Base-by-base conservation (phyloP, 2,329 filamentous ascomycete species). In the Keithomyces neogunnii region DNA sequence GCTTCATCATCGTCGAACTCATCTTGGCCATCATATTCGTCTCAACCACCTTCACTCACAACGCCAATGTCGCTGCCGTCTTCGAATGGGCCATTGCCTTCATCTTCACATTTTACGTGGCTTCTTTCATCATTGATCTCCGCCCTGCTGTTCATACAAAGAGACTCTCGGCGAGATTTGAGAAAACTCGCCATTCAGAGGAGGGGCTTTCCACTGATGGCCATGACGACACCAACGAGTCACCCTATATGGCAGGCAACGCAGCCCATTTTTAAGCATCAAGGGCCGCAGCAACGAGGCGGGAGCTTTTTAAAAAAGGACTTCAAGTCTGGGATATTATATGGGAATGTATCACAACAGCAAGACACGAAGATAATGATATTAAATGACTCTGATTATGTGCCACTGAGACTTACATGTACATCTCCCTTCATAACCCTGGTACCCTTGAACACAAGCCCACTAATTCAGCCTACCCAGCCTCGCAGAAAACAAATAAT, bases 101-200 rank as follows among this genome's bases (percentile, higher is more conserved):
- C 63, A 76, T 96, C 63, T 96, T 91, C 71, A 88, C 87, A 49
- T 86, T 91, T 63, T 97, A 96, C 71, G 77, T 95, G 55, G 78
- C 92, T 56, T 89, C 86, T 55, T 97, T 95, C 73, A 78, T 86
- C 62, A 77, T 96, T 64, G 92, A 99, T 70, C 81, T 99, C 47
- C 77, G 88, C 56, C 93, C 93, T 0, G 88, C 89, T 9, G 74
- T 86, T 2, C 74, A 78, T 55, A 86, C 82, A 9, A 81, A 77
- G 51, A 47, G 52, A 5, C 61, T 51, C 28, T 52, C 56, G 26
- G 51, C 59, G 19, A 60, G 67, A 36, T 69, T 65, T 29, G 52
- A 56, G 3, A 70, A 68, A 54, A 54, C 58, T 10, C 53, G 48
- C n/a, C 58, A 64, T 29, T 53, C 60, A 49, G 61, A 64, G 44